Percentiles rank a stretch among this genome's conserved stretches.
Evolutionary conservation across 139 green algal genomes (phyloP).

Genomic region (Trebouxia sp.): DNA sequence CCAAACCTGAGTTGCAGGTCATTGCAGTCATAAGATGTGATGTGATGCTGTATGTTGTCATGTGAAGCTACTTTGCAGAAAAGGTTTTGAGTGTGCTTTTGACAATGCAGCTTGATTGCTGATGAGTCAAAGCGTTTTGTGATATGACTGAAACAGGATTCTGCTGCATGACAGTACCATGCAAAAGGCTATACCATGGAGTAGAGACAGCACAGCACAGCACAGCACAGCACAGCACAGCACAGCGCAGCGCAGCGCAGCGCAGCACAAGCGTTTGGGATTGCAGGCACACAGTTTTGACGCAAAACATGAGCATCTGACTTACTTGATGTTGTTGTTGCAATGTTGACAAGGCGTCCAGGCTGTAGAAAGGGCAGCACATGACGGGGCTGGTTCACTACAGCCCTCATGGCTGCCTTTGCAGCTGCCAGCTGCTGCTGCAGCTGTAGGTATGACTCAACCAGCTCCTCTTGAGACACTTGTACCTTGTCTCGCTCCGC

Average conservation of each 20-base stretch:
- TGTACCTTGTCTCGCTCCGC: conserved; percentile 52
- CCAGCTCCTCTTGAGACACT: conserved; percentile 58
- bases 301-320: too few species aligned
- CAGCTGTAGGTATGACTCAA: conserved; percentile 55
- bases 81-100: too few species aligned
- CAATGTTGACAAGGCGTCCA: conserved; percentile 72
- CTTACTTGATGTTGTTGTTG: conserved; percentile 26
- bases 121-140: too few species aligned
- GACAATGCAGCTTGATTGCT: too few species aligned
- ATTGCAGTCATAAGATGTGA: neutral
- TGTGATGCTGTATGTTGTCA: too few species aligned
- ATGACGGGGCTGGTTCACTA: conserved; percentile 48
- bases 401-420: conserved; percentile 34
- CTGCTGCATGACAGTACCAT: too few species aligned
- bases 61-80: too few species aligned
- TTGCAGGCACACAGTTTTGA: too few species aligned
- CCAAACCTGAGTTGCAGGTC: neutral
- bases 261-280: too few species aligned
- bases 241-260: neutral
- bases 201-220: neutral
- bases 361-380: conserved; percentile 86
- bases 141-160: too few species aligned
- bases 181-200: too few species aligned
- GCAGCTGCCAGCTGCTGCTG: conserved; percentile 50
- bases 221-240: neutral